phyloP scores from a whole-genome alignment of 1,284 basidiomycete species.

The Cystobasidium pallidum region DNA sequence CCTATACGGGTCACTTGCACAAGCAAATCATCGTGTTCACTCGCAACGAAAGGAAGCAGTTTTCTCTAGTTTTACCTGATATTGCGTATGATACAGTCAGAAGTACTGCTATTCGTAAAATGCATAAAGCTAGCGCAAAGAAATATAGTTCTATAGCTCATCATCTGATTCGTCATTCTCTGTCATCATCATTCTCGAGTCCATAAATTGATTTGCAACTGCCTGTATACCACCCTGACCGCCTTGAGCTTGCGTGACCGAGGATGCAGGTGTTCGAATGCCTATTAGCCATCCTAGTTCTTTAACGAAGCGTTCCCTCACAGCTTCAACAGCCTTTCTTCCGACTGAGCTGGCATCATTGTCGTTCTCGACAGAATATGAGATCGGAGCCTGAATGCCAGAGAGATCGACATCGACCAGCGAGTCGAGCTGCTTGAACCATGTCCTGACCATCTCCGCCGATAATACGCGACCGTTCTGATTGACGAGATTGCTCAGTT shows the following conservation, averaged over 20 bases:
- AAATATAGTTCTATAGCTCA: slow-evolving; percentile 16
- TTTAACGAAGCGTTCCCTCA: slow-evolving; percentile 49
- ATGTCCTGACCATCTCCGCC: slow-evolving; percentile 43
- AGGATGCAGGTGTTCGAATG: slow-evolving; percentile 12
- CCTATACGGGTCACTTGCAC: too few species aligned
- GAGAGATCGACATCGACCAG: slow-evolving; percentile 33
- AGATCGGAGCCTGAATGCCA: not conserved
- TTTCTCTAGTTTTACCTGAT: not conserved
- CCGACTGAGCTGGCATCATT: slow-evolving; percentile 27
- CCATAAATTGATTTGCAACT: slow-evolving; percentile 37
- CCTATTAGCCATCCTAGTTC: slow-evolving; percentile 52
- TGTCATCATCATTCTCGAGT: slow-evolving; percentile 29
- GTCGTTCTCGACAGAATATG: not conserved
- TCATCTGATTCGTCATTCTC: slow-evolving; percentile 37
- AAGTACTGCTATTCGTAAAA: not conserved
- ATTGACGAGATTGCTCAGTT: slow-evolving; percentile 48
- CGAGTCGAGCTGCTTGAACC: slow-evolving; percentile 50
- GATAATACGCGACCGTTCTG: slow-evolving; percentile 47
- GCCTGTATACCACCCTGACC: slow-evolving; percentile 22
- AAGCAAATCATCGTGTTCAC: not conserved
- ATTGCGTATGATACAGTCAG: slow-evolving; percentile 22
- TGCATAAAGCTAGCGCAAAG: not conserved
- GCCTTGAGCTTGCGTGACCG: not conserved
- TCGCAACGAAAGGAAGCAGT: not conserved
- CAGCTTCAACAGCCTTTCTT: slow-evolving; percentile 48